Evolutionary conservation across 305 asterid genomes (phyloP).

Genomic region (Plantago lanceolata): DNA sequence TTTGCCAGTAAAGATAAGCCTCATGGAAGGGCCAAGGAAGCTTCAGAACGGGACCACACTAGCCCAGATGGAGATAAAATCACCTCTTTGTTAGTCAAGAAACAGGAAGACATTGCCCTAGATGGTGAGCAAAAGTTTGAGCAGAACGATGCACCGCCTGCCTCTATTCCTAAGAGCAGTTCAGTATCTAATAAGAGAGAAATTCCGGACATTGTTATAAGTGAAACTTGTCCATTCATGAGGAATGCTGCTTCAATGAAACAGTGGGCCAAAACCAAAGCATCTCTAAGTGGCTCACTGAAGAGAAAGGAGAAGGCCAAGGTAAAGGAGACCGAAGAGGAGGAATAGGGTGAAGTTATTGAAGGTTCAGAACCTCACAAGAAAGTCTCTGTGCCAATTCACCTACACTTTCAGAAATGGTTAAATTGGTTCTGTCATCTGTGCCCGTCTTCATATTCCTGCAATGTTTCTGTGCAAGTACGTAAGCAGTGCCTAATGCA

Average conservation of each 20-base stretch:
- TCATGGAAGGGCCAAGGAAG: slow-evolving; percentile 15
- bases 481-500: no score
- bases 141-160: slow-evolving; percentile 22
- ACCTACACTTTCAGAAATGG: no score
- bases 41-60: slow-evolving; percentile 9
- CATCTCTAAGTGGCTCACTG: slow-evolving; percentile 54
- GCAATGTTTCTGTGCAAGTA: no score
- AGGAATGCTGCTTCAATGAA: slow-evolving; percentile 64
- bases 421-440: no score
- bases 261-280: slow-evolving; percentile 62
- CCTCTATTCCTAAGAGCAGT: slow-evolving; percentile 22
- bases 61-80: slow-evolving; percentile 17
- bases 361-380: not conserved
- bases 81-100: slow-evolving; percentile 14
- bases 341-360: slow-evolving; percentile 5
- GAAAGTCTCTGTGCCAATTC: not conserved
- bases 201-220: slow-evolving; percentile 26
- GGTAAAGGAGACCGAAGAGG: slow-evolving; percentile 9
- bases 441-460: no score
- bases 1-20: slow-evolving; percentile 23
- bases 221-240: slow-evolving; percentile 64
- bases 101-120: slow-evolving; percentile 16
- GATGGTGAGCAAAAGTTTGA: slow-evolving; percentile 18
- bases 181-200: slow-evolving; percentile 19
- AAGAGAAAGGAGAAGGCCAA: slow-evolving; percentile 43